A percentile compares a stretch with the other conserved stretches of the same genome.
phyloP scores from a whole-genome alignment of 371 early-diverging fungal species.

The Mycotypha africana region DNA sequence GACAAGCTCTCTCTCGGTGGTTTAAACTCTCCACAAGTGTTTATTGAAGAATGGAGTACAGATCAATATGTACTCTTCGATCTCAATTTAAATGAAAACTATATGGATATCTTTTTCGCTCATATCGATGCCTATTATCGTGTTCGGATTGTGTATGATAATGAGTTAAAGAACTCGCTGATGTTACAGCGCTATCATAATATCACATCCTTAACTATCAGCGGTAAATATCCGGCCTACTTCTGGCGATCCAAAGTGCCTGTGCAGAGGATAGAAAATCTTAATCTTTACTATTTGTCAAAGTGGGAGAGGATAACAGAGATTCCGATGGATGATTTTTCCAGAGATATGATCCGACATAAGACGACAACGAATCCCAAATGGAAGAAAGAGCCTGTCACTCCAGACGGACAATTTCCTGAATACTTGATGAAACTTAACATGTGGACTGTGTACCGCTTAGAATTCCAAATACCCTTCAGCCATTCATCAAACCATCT shows the following conservation, averaged over 20 bases:
- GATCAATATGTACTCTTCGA: conserved; percentile 16
- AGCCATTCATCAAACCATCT: background rate
- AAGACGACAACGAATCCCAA: background rate
- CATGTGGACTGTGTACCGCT: conserved; percentile 28
- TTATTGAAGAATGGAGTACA: conserved; percentile 25
- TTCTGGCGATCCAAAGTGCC: conserved; percentile 6
- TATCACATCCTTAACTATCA: conserved; percentile 9
- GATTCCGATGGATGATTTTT: conserved; percentile 7
- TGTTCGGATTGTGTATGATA: conserved; percentile 9
- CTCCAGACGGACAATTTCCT: conserved; percentile 6
- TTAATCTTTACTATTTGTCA: conserved; percentile 2
- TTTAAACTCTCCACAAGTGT: conserved; percentile 6
- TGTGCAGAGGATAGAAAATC: background rate
- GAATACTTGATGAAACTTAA: conserved; percentile 10
- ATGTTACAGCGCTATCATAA: conserved; percentile 13
- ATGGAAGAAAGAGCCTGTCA: background rate
- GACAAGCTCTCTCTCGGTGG: conserved; percentile 20
- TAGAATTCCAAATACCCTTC: conserved; percentile 19
- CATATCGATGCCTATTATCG: conserved; percentile 16
- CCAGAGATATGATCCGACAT: conserved; percentile 3
- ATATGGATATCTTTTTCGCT: conserved; percentile 21
- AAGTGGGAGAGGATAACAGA: conserved; percentile 15
- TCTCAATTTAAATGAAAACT: conserved; percentile 16
- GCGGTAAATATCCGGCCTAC: conserved; percentile 19
- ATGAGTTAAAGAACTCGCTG: conserved; percentile 11